Evolutionary conservation across 2,329 filamentous ascomycete species (phyloP).

Genomic region (Laburnicola sp.): DNA sequence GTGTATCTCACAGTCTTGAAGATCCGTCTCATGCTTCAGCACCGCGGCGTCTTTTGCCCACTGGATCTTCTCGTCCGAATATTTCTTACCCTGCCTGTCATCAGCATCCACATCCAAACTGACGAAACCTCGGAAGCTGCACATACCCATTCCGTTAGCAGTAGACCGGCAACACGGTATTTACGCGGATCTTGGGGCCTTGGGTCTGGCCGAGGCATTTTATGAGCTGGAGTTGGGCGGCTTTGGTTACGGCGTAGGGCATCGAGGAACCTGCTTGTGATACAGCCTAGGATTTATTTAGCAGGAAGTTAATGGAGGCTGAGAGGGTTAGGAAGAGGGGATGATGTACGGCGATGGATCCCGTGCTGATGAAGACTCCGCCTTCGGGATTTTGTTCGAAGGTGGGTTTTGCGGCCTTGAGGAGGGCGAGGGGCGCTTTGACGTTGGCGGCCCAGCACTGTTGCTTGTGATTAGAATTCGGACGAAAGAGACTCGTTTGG

Average conservation of each 20-base stretch:
- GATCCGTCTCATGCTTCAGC: slow-evolving; percentile 60
- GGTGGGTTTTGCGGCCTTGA: slow-evolving; percentile 60
- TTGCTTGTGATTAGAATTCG: slow-evolving; percentile 6
- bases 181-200: slow-evolving; percentile 65
- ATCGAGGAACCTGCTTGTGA: slow-evolving; percentile 59
- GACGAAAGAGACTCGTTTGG: too few relatives aligned
- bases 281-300: slow-evolving; percentile 46
- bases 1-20: slow-evolving; percentile 52
- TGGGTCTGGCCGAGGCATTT: slow-evolving; percentile 66
- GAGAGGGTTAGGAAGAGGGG: slow-evolving; percentile 14
- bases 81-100: slow-evolving; percentile 55
- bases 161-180: slow-evolving; percentile 67
- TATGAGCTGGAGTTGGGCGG: slow-evolving; percentile 69
- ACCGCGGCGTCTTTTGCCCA: slow-evolving; percentile 58
- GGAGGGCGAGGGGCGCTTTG: slow-evolving; percentile 52
- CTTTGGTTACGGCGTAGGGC: slow-evolving; percentile 79
- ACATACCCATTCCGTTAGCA: slow-evolving; percentile 59
- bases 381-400: slow-evolving; percentile 66
- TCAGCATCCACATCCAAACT: too few relatives aligned
- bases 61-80: slow-evolving; percentile 61
- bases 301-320: too few relatives aligned
- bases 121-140: background rate
- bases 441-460: slow-evolving; percentile 67
- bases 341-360: slow-evolving; percentile 59
- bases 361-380: slow-evolving; percentile 65